Conservation (phyloP, 1,139 yeast genomes). For the Zhuliangozyma parablackwelliae region DNA sequence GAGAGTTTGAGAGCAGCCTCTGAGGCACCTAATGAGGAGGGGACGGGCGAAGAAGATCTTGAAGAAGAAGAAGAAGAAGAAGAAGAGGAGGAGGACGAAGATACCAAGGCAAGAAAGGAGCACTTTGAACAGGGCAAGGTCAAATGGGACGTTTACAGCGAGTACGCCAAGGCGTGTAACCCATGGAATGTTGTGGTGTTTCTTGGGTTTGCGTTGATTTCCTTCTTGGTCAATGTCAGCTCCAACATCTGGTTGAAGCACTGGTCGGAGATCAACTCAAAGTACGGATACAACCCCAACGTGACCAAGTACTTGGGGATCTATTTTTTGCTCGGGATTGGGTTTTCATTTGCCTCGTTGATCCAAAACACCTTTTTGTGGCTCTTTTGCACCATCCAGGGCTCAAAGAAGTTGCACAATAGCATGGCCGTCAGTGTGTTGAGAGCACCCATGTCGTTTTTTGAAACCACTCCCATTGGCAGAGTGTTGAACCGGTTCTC, state of each 20-base stretch:
- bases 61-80: constrained; percentile 32
- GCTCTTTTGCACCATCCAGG: constrained; percentile 81
- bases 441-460: constrained; percentile 94
- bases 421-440: constrained; percentile 76
- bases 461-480: constrained; percentile 96
- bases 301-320: constrained; percentile 67
- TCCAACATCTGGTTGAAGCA: constrained; percentile 90
- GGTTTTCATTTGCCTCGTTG: constrained; percentile 55
- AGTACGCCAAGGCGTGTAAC: constrained; percentile 86
- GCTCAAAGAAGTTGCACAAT: constrained; percentile 74
- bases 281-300: constrained; percentile 65
- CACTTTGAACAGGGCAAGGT: constrained; percentile 92
- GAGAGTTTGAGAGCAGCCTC: constrained; percentile 69
- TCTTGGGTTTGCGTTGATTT: constrained; percentile 43
- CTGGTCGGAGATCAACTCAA: constrained; percentile 90
- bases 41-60: constrained; percentile 13
- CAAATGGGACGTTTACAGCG: constrained; percentile 79
- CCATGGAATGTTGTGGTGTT: constrained; percentile 60
- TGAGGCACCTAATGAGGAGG: constrained; percentile 42
- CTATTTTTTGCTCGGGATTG: constrained; percentile 71
- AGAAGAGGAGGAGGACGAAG: constrained; percentile 43
- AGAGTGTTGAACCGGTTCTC: constrained; percentile 91
- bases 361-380: constrained; percentile 69
- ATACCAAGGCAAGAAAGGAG: constrained; percentile 52
- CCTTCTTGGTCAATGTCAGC: constrained; percentile 52